A percentile compares a stretch with the other conserved stretches of the same genome.
Conservation (phyloP, 2,329 filamentous ascomycete species). For the Neophaeococcomyces mojaviensis region DNA sequence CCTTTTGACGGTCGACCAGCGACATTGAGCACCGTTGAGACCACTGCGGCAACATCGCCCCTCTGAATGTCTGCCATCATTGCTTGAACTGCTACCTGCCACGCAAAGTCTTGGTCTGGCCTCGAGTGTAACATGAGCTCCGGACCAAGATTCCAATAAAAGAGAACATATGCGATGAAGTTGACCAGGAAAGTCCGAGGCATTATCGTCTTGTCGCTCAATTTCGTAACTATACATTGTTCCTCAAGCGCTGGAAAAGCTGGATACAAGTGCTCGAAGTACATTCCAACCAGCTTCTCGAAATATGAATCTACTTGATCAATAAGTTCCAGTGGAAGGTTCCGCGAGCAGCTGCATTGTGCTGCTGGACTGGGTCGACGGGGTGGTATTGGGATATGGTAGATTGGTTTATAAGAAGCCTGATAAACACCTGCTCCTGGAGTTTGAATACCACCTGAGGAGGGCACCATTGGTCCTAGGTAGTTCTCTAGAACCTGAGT, state of each 20-base stretch:
- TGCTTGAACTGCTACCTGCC: conserved; percentile 55
- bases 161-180: conserved; percentile 51
- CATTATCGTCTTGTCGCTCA: conserved; percentile 40
- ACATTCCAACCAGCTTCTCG: conserved; percentile 45
- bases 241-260: conserved; percentile 57
- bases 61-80: conserved; percentile 50
- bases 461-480: conserved; percentile 38
- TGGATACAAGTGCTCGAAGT: conserved; percentile 50
- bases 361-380: conserved; percentile 32
- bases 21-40: conserved; percentile 52
- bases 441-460: conserved; percentile 19
- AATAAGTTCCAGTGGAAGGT: conserved; percentile 48
- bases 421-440: conserved; percentile 25
- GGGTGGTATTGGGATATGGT: conserved; percentile 30
- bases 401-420: conserved; percentile 32
- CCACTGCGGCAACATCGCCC: conserved; percentile 52
- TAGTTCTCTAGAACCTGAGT: conserved; percentile 55
- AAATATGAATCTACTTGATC: conserved; percentile 51
- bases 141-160: conserved; percentile 50
- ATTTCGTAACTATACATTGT: conserved; percentile 44
- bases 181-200: conserved; percentile 51
- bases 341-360: conserved; percentile 40
- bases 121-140: conserved; percentile 39
- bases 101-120: conserved; percentile 54
- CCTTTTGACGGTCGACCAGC: conserved; percentile 44